phyloP scores from a whole-genome alignment of 2,329 filamentous ascomycete species.

The Diaporthe australafricana region DNA sequence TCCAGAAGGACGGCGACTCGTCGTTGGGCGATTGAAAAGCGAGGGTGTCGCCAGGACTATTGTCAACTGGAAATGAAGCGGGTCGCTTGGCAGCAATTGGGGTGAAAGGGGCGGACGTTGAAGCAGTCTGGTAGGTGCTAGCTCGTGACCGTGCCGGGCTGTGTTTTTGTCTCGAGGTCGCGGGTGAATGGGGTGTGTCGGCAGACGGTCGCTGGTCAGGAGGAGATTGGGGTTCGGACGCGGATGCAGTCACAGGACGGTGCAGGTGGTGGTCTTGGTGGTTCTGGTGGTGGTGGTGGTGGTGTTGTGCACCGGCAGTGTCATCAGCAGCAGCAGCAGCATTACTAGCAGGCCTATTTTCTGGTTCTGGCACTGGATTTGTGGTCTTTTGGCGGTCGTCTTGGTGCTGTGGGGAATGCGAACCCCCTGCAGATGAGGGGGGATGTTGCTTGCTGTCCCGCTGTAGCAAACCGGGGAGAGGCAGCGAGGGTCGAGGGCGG shows the following conservation, averaged over 20 bases:
- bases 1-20: constrained; percentile 31
- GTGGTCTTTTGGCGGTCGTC: constrained; percentile 12
- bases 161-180: constrained; percentile 40
- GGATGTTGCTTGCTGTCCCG: constrained; percentile 40
- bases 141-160: constrained; percentile 49
- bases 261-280: constrained; percentile 17
- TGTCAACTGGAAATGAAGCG: constrained; percentile 52
- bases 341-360: constrained; percentile 9
- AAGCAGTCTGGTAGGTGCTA: constrained; percentile 51
- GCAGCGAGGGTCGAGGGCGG: constrained; percentile 35
- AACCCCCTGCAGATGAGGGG: constrained; percentile 24
- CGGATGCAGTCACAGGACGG: constrained; percentile 22
- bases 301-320: constrained; percentile 14
- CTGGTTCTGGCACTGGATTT: constrained; percentile 8
- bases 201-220: constrained; percentile 37
- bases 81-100: constrained; percentile 47
- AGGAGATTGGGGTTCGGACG: constrained; percentile 14
- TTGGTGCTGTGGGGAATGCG: constrained; percentile 11
- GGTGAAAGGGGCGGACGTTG: constrained; percentile 40
- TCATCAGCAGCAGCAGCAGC: neutral
- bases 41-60: constrained; percentile 31
- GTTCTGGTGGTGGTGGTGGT: constrained; percentile 2
- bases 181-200: constrained; percentile 34
- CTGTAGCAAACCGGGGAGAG: constrained; percentile 38
- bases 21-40: constrained; percentile 39